Evolutionary conservation across 2,329 filamentous ascomycete genomes (phyloP), one percentile per base, ranked within the genome.

Genomic region (Trichoderma endophyticum): DNA sequence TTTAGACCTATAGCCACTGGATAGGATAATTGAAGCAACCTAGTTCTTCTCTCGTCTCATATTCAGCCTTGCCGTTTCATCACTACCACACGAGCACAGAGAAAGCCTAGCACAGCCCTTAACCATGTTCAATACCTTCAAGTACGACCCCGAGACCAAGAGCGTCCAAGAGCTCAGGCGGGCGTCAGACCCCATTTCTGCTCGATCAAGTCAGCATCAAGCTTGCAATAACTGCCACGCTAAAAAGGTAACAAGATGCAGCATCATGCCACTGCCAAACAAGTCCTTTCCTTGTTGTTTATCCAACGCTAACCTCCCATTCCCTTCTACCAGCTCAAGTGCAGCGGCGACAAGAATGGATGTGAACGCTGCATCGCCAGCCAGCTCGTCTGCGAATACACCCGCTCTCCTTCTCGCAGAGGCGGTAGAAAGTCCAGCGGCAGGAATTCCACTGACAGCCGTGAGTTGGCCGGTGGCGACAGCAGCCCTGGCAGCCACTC

Each of bases 161-260:
- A 77, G 82, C 74, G 77, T 83, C 72, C 80, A 82, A 71, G 81
- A 79, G 71, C 74, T 83, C 64, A 78, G 81, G 51, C 77, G 77
- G 21, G 79, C 79, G 36, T 81, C 79, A 69, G 81, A 83, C 67
- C 81, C 80, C 65, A 75, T 81, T 73, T 80, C 80, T 30, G 80
- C 81, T 34, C 79, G 81, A 56, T 81, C 81, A 11, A 82, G 79
- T 73, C 78, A 78, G 64, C 81, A 82, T 73, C 80, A 82, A 72
- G 81, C 81, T 3, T 83, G 81, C 74, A 79, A 81, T 61, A 76
- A 80, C 32, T 82, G 81, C 65, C 80, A 82, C 61, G 79, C 81
- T 74, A 83, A 83, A 70, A 83, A 83, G 77, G 81, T 82, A 75
- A 9, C 4, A 60, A 28, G 18, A 26, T n/a, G 65, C 34, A 74